Percentiles rank a stretch among this genome's conserved stretches.
Evolutionary conservation across 164 flowering plant genomes (phyloP).

Genomic region (Liquidambar formosana): DNA sequence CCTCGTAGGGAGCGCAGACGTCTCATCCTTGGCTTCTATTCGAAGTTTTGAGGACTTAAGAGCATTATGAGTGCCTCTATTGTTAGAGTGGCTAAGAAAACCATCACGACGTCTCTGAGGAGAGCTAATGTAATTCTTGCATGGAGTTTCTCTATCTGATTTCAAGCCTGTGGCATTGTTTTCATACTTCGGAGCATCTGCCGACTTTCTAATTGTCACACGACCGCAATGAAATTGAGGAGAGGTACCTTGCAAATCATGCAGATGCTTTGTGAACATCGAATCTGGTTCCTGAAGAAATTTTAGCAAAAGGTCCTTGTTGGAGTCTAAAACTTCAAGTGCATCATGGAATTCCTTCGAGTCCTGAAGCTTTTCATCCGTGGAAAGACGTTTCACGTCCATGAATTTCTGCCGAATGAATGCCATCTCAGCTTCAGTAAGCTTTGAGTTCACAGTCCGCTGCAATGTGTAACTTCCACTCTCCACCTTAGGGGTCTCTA

Average conservation of each 20-base stretch:
- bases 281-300: conserved; percentile 78
- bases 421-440: conserved; percentile 46
- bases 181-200: conserved; percentile 28
- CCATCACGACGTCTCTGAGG: conserved; percentile 25
- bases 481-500: conserved; percentile 34
- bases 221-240: conserved; percentile 33
- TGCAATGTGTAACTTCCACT: conserved; percentile 15
- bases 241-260: conserved; percentile 42
- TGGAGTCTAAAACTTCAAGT: conserved; percentile 60
- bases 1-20: conserved; percentile 44
- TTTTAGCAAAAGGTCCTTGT: conserved; percentile 61
- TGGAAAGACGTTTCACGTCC: conserved; percentile 61
- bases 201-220: conserved; percentile 29
- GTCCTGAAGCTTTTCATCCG: conserved; percentile 53
- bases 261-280: conserved; percentile 64
- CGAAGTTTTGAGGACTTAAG: conserved; percentile 25
- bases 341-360: conserved; percentile 72
- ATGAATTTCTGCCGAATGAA: conserved; percentile 56
- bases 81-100: conserved; percentile 11
- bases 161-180: conserved; percentile 16
- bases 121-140: conserved; percentile 21
- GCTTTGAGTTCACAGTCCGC: conserved; percentile 21
- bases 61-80: conserved; percentile 17
- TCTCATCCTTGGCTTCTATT: conserved; percentile 21
- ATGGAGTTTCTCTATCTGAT: conserved; percentile 26